Base-by-base conservation (phyloP, 257 asterid genomes). In the Nicotiana attenuata region DNA sequence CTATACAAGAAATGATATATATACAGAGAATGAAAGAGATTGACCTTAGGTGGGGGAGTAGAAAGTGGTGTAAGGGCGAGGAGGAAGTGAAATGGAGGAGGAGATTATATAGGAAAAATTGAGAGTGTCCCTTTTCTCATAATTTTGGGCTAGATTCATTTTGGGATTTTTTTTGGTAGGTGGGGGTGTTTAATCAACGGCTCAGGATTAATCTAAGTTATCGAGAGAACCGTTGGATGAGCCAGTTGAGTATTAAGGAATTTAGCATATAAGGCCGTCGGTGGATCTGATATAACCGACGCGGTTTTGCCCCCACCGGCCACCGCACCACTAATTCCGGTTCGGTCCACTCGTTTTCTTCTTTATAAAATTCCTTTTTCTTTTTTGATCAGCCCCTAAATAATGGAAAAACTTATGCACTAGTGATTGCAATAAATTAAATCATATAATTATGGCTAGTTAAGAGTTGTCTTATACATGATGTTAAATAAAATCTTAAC, bases 141-240 rank as follows among this genome's bases (percentile, higher is more conserved):
- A 50, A 75, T 75, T 75, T 26, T 24, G 24, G 80, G 20, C 80
- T 50, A 75, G 17, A 50, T 75, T 75, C 80, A 75, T 50, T 75
- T 75, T 50, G 22, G 7, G 35, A 15, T 45, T 33, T 11, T 45
- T 45, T 45, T 71, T 45, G 60, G 79, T 73, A 50, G 24, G 75
- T 29, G 3, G 0, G 63, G 41, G 19, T 7, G 15, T 15, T 52
- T 3, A 75, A 17, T 75, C 63, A 15, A 50, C 80, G 80, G 80
- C 5, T 73, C 7, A 75, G 2, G 16, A 8, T 75, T 33, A 75
- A 73, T 47, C n/a, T 26, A 1, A 7, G 1, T 1, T 15, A 24
- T 50, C 2, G 2, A 4, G 15, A 50, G 2, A 75, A 50, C 79
- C 63, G 79, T 50, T 22, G 24, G 80, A 75, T 75, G 11, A 15